Base-by-base conservation (phyloP, 306 rosid species). In the Quercus agrifolia region DNA sequence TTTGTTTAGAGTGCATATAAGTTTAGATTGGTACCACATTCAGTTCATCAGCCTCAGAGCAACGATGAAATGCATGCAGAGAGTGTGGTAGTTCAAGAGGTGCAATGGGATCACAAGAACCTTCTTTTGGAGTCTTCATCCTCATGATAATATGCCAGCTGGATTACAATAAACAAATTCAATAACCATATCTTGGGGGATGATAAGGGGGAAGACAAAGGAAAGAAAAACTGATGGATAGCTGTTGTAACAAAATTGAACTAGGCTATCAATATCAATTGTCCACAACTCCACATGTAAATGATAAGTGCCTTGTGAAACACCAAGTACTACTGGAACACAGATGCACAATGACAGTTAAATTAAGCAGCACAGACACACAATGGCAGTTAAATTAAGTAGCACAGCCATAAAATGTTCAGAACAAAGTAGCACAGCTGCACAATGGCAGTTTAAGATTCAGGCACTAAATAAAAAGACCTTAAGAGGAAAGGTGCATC, bases 121-220 rank as follows among this genome's bases (percentile, higher is more conserved):
- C 96, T 56, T 89, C 88, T 86, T 85, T 90, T 55, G 99, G 97
- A 87, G 83, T 86, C 85, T 59, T 87, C 98, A 95, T 91, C 83
- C 99, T 90, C 99, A 95, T 95, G 73, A 93, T 85, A 76, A 95
- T 83, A 83, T 93, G 99, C 99, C 98, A 93, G 83, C 99, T 87
- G 80, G 80, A 77, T 67, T 67, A 83, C 77, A 75, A 83, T 75
- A 55, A 81, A 41, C 66, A 81, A 59, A 71, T 71, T 73, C 78
- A 86, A 74, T 70, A 77, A 46, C 82, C 44, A n/a, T 27, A 57
- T 58, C 56, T 70, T 28, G 56, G 21, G 68, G 35, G 51, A 73
- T 49, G 76, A 75, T 27, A 62, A 44, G 55, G 41, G 41, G 74
- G 77, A 56, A 11, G 56, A 54, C 13, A 55, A 51, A 56, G 1